Base-by-base conservation (phyloP, 108 stramenopile species). In the Nannochloropsis salina region DNA sequence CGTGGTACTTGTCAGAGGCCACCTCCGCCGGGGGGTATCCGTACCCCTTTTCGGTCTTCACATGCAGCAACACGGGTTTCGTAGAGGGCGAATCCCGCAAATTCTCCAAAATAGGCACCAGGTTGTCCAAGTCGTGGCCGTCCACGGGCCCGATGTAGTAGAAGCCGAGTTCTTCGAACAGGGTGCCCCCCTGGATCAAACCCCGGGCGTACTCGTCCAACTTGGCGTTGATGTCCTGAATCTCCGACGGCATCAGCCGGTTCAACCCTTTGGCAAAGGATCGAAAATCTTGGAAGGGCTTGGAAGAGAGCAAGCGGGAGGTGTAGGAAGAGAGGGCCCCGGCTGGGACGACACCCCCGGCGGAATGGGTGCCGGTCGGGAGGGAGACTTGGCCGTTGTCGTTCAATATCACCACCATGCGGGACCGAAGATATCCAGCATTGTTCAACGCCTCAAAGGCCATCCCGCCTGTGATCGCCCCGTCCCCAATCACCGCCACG, bases 381-480 rank as follows among this genome's bases (percentile, higher is more conserved):
- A 98, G 92, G 86, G 95, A 96, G 80, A 98, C 97, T 92, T 98
- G 97, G 61, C 96, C 96, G 92, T 98, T 98, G 92, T 98, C 97
- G 87, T 98, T 98, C 80, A 98, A 90, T 31, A 98, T 94, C 80
- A 97, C 96, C 90, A 98, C 95, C 95, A 96, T 96, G 41, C 97
- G 91, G n/a, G 90, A 89, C 80, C 92, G 92, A 83, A 98, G 91
- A 84, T 97, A 98, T 20, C 96, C 96, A 12, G 96, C 97, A 83
- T 91, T 94, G 92, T 98, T 98, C 96, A 98, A 97, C 45, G 97
- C 97, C 92, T 98, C 97, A 89, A 95, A 98, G 21, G 97, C 97
- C 97, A 98, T 98, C 41, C 97, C 97, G 42, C 97, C 97, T 15
- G 96, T 98, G 88, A 98, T 98, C 87, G 97, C 97, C 42, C 97